Conservation (phyloP, 2,329 filamentous ascomycete genomes). For the Monosporascus sp. region DNA sequence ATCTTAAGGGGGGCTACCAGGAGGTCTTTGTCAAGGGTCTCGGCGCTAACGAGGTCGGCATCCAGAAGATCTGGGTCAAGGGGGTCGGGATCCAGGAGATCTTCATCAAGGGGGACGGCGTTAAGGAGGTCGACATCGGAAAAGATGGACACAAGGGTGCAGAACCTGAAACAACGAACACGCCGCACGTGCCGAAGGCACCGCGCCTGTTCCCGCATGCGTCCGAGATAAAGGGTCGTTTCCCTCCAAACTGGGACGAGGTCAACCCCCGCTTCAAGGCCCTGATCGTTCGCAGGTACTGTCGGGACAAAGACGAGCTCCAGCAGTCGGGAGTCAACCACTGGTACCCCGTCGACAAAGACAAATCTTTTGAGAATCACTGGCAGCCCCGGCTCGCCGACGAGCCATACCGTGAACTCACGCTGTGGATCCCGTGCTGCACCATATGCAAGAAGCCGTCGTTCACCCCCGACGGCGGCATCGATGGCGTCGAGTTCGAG, state of each 20-base stretch:
- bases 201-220: not conserved
- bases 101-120: not conserved
- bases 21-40: not conserved
- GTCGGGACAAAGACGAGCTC: not conserved
- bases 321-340: not conserved
- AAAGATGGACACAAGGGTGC: not conserved
- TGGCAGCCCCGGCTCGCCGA: slow-evolving; percentile 4
- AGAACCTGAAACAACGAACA: not conserved
- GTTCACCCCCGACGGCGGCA: slow-evolving; percentile 2
- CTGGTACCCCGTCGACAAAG: not conserved
- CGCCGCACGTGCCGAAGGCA: not conserved
- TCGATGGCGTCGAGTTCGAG: slow-evolving; percentile 14
- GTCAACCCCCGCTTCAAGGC: not conserved
- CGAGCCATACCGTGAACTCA: slow-evolving; percentile 6
- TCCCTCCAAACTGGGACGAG: slow-evolving; percentile 1
- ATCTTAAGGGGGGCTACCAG: too few species aligned
- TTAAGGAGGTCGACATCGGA: not conserved
- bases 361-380: not conserved
- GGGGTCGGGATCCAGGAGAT: not conserved
- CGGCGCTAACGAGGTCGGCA: not conserved
- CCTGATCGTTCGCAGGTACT: not conserved
- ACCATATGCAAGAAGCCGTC: slow-evolving; percentile 11
- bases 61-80: not conserved
- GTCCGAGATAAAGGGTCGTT: not conserved
- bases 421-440: slow-evolving; percentile 15